Base-by-base conservation (phyloP, 2,329 filamentous ascomycete species). In the Colletotrichum eremochloae region DNA sequence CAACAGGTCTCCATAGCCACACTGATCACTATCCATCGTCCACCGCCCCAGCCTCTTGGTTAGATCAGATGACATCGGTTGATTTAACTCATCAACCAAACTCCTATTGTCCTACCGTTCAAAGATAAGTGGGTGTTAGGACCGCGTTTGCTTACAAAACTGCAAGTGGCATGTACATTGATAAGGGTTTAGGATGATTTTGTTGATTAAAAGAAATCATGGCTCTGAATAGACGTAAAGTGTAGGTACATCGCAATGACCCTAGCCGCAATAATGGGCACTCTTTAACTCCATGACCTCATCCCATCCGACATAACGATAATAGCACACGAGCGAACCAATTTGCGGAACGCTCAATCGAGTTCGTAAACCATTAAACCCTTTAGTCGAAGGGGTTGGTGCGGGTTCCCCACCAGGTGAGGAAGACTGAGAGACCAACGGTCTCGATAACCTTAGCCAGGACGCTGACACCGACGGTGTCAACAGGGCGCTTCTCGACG, bases 391-490 rank as follows among this genome's bases (percentile, higher is more conserved):
- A 97, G 73, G 94, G 94, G 87, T 95, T 96, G 85, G 94, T 96
- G 81, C 93, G 92, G 80, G 96, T 98, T 80, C 96, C 96, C 96
- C 96, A 98, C 93, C 94, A 98, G 81, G 94, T 97, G 78, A 98
- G 88, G 90, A 98, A 94, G 79, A 97, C 82, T 75, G 93, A 95
- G 71, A 98, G 90, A 75, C 96, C 96, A 72, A 98, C 90, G 3
- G 96, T 98, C 90, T 98, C 96, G 77, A 97, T 90, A 77, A 96
- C 86, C 85, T 96, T 95, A 80, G 94, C 92, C 63, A 96, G 85
- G 74, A 93, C 90, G 80, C 93, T 93, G 76, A 98, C 92, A 77
- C 94, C 94, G 77, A 98, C 91, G 74, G 94, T 96, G 84, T 98
- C 96, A 71, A 96, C 84, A 64, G 96, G 94, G 73, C 95, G 93